Evolutionary conservation across 169 alveolate genomes (phyloP), one percentile per base, ranked within the genome.

Genomic region (Plasmodium berghei): DNA sequence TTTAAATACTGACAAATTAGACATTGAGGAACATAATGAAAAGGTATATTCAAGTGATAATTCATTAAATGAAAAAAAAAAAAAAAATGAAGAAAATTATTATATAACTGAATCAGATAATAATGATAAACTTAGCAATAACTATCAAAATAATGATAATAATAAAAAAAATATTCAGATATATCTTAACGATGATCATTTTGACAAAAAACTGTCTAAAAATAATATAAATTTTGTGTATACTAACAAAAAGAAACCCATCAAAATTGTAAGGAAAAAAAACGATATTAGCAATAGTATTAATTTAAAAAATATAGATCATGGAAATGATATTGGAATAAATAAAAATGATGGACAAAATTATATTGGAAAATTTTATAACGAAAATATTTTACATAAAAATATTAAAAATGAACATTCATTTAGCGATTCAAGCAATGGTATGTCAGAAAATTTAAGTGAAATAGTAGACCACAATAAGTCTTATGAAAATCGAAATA

Each of bases 31-130:
- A 2, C 6, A 34, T 34, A 8, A 48, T n/a, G 87, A 80, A 54
- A 66, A 61, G 63, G 14, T 10, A 18, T 66, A 80, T 48, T 80
- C 83, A 59, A 80, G 90, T 66, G 71, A 80, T 66, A 80, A 64
- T 16, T 66, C 75, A n/a, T 62, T 40, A 22, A 72, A 18, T n/a
- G 69, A 56, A 48, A 48, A 26, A 1, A 61, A 18, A 58, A 58
- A 24, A 58, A 1, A 18, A 5, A 58, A 58, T n/a, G 28, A 18
- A 9, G n/a, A n/a, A 18, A 26, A 1, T 3, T 34, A 61, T 26
- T 24, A 26, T 1, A 58, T 34, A 0, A 34, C 42, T 0, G 42
- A 34, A 34, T 58, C 34, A 3, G 67, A 58, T n/a, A 45, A 58
- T 56, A 56, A 12, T 9, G n/a, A 58, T 54, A 42, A 34, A 12